Evolutionary conservation across 2,329 filamentous ascomycete genomes (phyloP).

Genomic region (Coniella vitis): DNA sequence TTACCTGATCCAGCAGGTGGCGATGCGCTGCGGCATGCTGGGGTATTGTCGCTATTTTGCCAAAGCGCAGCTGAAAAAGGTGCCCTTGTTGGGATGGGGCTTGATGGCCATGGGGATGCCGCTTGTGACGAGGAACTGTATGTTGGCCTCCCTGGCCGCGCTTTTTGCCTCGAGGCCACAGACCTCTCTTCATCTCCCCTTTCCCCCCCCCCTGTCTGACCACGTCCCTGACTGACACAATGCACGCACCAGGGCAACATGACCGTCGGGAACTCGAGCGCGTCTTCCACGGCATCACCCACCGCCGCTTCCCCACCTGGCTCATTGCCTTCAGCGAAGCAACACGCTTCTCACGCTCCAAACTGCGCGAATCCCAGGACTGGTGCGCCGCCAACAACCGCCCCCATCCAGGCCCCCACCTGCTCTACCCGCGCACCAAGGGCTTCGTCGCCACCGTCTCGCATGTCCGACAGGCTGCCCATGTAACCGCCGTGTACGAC

Average conservation of each 20-base stretch:
- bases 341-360: conserved; percentile 50
- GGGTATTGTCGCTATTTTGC: conserved; percentile 56
- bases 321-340: conserved; percentile 59
- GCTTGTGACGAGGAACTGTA: conserved; percentile 51
- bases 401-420: conserved; percentile 43
- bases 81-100: conserved; percentile 58
- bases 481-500: conserved; percentile 49
- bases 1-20: conserved; percentile 56
- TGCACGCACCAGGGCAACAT: conserved; percentile 9
- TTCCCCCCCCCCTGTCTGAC: no score
- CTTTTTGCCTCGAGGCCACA: no score
- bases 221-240: not conserved
- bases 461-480: conserved; percentile 42
- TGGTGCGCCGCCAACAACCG: conserved; percentile 47
- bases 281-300: conserved; percentile 48
- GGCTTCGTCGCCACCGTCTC: conserved; percentile 55
- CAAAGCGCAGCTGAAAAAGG: conserved; percentile 50
- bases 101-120: conserved; percentile 61
- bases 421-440: conserved; percentile 54
- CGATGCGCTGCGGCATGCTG: conserved; percentile 48
- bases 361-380: conserved; percentile 41
- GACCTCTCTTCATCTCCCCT: no score
- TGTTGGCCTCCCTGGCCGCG: no score
- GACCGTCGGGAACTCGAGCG: conserved; percentile 50
- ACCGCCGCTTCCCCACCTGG: conserved; percentile 51